Evolutionary conservation across 2,329 filamentous ascomycete genomes (phyloP).

Genomic region (Trichoderma koningii): DNA sequence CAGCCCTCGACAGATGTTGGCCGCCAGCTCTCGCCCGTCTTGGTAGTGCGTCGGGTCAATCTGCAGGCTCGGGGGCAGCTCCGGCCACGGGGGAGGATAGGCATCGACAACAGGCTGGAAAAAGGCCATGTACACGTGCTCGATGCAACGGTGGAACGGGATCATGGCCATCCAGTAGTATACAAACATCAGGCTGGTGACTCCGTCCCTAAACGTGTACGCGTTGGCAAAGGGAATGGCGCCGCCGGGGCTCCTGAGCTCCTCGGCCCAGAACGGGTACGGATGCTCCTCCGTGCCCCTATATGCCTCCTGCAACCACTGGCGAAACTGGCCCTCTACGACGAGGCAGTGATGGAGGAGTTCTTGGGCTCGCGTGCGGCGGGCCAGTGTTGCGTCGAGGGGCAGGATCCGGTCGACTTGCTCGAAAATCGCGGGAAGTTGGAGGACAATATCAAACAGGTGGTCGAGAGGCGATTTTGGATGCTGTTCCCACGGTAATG

Average conservation of each 20-base stretch:
- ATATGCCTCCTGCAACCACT: slow-evolving; percentile 47
- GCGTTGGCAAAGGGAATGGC: slow-evolving; percentile 49
- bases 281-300: slow-evolving; percentile 36
- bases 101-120: slow-evolving; percentile 48
- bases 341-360: slow-evolving; percentile 51
- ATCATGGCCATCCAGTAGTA: slow-evolving; percentile 58
- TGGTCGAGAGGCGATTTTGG: slow-evolving; percentile 54
- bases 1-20: slow-evolving; percentile 53
- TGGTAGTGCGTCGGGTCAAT: slow-evolving; percentile 49
- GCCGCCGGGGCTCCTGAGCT: slow-evolving; percentile 35
- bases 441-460: slow-evolving; percentile 54
- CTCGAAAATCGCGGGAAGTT: slow-evolving; percentile 51
- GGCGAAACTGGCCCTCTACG: slow-evolving; percentile 51
- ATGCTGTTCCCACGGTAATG: slow-evolving; percentile 54
- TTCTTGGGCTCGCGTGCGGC: slow-evolving; percentile 50
- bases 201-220: slow-evolving; percentile 49
- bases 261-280: slow-evolving; percentile 46
- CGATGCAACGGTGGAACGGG: slow-evolving; percentile 52
- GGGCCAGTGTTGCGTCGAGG: slow-evolving; percentile 44
- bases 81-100: slow-evolving; percentile 44
- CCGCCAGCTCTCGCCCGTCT: slow-evolving; percentile 49
- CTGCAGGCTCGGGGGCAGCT: slow-evolving; percentile 43
- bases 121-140: slow-evolving; percentile 47
- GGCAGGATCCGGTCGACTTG: slow-evolving; percentile 48
- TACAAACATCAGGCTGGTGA: slow-evolving; percentile 51